These are phyloP conservation scores for Xylaria flabelliformis DNA, from an alignment of 495 filamentous ascomycete species.

Conservation along the genomic window DNA sequence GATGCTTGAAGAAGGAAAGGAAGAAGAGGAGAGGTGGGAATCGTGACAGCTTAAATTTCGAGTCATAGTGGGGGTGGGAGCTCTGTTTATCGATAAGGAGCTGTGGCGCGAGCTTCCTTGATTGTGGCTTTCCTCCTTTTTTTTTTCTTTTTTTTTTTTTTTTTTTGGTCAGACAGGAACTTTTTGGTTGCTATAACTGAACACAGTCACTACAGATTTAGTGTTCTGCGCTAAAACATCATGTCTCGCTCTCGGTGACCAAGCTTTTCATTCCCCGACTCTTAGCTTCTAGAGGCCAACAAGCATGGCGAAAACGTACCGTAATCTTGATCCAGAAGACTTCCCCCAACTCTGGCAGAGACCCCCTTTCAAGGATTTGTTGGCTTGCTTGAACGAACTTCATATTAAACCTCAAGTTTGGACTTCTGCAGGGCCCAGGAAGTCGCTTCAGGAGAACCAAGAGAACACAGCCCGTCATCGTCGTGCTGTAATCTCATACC, in stretches of 20 bases:
- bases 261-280: background rate
- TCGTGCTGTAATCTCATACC: constrained; percentile 61
- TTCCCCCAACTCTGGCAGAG: constrained; percentile 56
- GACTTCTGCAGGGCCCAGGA: constrained; percentile 38
- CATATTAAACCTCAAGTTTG: constrained; percentile 51
- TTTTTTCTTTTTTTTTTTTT: too few species aligned
- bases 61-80: constrained; percentile 36
- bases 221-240: constrained; percentile 6
- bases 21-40: constrained; percentile 33
- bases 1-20: constrained; percentile 69
- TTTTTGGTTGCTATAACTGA: background rate
- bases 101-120: constrained; percentile 29
- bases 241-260: constrained; percentile 35
- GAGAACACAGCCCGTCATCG: constrained; percentile 38
- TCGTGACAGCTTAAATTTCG: constrained; percentile 31
- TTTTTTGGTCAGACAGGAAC: background rate
- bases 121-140: background rate
- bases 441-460: constrained; percentile 42
- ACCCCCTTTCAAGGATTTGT: constrained; percentile 46
- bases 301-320: constrained; percentile 14
- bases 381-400: constrained; percentile 47
- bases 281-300: background rate
- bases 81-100: constrained; percentile 37
- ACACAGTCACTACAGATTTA: background rate
- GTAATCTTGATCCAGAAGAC: constrained; percentile 29